Base-by-base conservation (phyloP, 2,329 filamentous ascomycete species). In the Metarhizium sp. region DNA sequence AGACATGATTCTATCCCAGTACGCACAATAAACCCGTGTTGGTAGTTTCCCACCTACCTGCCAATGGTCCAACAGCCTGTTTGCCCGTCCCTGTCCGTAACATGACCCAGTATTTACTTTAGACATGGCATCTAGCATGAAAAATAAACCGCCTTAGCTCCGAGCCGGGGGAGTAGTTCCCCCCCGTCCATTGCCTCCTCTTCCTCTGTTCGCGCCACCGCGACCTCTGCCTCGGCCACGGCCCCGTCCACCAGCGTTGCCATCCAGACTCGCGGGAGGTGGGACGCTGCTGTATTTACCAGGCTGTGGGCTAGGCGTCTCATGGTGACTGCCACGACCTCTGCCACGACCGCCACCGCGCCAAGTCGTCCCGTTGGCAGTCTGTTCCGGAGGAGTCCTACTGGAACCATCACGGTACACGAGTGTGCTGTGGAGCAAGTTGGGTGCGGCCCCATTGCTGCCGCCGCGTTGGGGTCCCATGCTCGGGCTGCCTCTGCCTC, bases 231-330 rank as follows among this genome's bases (percentile, higher is more conserved):
- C 70, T 50, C 74, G 67, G 13, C 71, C 71, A 54, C 72, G 69
- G 8, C 73, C 70, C 4, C 72, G 70, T 43, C 71, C 64, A 36
- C 74, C 69, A 32, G 71, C 71, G 25, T 70, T 64, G 18, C 71
- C 63, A 59, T 85, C 77, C 13, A 87, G 69, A 47, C 67, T 77
- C 1, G 79, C 68, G 1, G 86, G 85, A 25, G 85, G 86, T 34
- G 82, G 81, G 7, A 85, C 79, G 16, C 77, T 77, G 56, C 76
- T 77, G 62, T 81, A 86, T 38, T 67, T 67, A 6, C 54, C 57
- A 49, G 63, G 63, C 57, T 64, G 63, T 20, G 59, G 62, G 10
- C 55, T 60, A 13, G 56, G 62, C 2, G 61, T 58, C 4, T 63
- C 64, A 34, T 63, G 59, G 8, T 60, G 50, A 48, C 57, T 64